Evolutionary conservation across 1,139 yeast genomes (phyloP), one percentile per base, ranked within the genome.

Genomic region (Yamadazyma trypodendri): DNA sequence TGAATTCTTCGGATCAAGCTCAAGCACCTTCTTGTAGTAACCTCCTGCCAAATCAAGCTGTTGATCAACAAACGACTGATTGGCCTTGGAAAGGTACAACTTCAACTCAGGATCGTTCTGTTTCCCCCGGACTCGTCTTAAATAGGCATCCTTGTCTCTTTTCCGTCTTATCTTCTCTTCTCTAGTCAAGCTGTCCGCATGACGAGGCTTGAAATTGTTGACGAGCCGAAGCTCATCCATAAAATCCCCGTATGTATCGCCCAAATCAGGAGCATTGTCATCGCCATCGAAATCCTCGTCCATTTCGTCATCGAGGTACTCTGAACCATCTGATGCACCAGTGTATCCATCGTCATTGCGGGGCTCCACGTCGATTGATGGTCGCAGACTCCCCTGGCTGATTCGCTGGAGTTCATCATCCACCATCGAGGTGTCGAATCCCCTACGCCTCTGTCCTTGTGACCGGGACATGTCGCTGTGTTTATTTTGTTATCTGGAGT

Each of bases 1-100:
- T 58, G 81, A 83, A 48, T 88, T 87, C 46, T 77, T 77, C 9
- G 86, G 81, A 52, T 92, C 97, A 42, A 77, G 68, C 45, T 80
- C 76, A 46, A 92, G 80, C 8, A 89, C 95, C 50, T 87, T 90
- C 34, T 76, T 71, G 48, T 83, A 84, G 38, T 79, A 59, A 34
- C 75, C 68, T 48, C 81, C 75, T 0, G 97, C 97, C 2, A 65
- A 73, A 28, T 75, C 81, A 28, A 78, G 71, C 48, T 87, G 83
- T 35, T 74, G 75, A 8, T 74, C 56, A 1, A 84, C 95, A 65
- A 81, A 89, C 0, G 86, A 84, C 50, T 82, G 90, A 52, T 87
- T 85, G 2, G 95, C 96, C 48, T 72, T 70, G 4, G 94, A 81
- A 25, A 86, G 59, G 36, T 81, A 58, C 32, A 70, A 68, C 36